Base-by-base conservation (phyloP, 2,329 filamentous ascomycete species). In the Erysiphe neolycopersici region DNA sequence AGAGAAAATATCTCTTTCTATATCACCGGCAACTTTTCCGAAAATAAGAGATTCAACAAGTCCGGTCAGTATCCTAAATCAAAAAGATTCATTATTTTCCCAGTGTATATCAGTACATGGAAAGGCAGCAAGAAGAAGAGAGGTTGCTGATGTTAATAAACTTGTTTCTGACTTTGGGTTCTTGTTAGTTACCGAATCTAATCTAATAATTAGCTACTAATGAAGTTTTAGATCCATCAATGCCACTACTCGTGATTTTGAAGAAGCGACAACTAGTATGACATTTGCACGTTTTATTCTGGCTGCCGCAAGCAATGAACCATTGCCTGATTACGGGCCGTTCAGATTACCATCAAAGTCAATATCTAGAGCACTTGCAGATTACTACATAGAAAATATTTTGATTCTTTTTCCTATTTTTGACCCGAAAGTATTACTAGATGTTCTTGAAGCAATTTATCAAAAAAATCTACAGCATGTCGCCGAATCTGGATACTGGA, bases 151-250 rank as follows among this genome's bases (percentile, higher is more conserved):
- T 57, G 83, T 94, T 44, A 87, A 94, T 60, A 78, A 89, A 43
- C 64, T 95, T 2, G 81, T 94, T 18, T 91, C 85, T 1, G 85
- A 93, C 54, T 93, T 95, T 64, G 85, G 85, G 44, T 87, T 83
- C 54, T 62, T 94, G 75, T 91, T 58, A 60, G 76, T 58, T 9
- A 16, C 17, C 32, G 18, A 2, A 31, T 37, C 38, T 45, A 40
- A 3, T 36, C 40, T 12, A 19, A 42, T 43, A 12, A 16, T 40
- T 14, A 35, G 17, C 11, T 14, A 40, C 26, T 31, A 43, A 12
- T 39, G 41, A 4, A 49, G 47, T 50, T 41, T 14, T 52, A 89
- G 83, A 45, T 83, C 87, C 5, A 82, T 98, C 55, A 92, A 93
- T 62, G 85, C 89, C 26, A 94, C 85, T 0, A 87, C 85, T 1